A percentile compares a stretch with the other conserved stretches of the same genome.
phyloP scores from a whole-genome alignment of 2,329 filamentous ascomycete genomes.

The Cercospora sojina region DNA sequence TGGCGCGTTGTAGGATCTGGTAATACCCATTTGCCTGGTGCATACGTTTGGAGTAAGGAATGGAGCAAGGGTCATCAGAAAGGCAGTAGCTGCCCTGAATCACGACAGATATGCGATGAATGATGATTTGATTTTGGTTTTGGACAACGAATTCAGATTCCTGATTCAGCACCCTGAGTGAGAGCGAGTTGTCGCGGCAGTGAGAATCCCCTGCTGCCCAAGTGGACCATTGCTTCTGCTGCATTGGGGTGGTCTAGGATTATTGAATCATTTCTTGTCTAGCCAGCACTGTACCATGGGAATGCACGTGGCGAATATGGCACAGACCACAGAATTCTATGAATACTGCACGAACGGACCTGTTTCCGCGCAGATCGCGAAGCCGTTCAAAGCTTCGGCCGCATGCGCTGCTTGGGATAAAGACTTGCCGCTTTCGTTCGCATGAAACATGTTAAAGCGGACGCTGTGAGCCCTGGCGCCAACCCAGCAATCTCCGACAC shows the following conservation, averaged over 20 bases:
- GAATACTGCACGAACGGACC: neutral
- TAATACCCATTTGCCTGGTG: neutral
- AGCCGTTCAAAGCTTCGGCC: slow-evolving; percentile 9
- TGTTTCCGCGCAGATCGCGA: slow-evolving; percentile 3
- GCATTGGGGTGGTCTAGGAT: neutral
- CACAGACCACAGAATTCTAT: neutral
- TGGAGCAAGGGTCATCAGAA: neutral
- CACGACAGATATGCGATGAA: neutral
- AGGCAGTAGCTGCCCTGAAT: neutral
- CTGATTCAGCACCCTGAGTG: neutral
- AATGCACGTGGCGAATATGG: neutral
- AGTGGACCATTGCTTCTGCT: neutral
- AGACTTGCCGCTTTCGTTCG: slow-evolving; percentile 1
- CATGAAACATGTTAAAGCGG: slow-evolving; percentile 8
- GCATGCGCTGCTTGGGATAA: slow-evolving; percentile 2
- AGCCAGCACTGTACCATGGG: neutral
- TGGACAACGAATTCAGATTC: neutral
- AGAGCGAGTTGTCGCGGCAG: neutral
- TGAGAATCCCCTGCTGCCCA: neutral
- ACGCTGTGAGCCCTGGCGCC: neutral
- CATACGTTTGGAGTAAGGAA: neutral
- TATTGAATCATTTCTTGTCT: neutral
- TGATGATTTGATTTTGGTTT: neutral
- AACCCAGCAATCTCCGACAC: neutral
- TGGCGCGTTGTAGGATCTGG: neutral